These are phyloP conservation scores for Mucor irregularis DNA, from an alignment of 371 early-diverging fungal genomes.

Conservation along the genomic window DNA sequence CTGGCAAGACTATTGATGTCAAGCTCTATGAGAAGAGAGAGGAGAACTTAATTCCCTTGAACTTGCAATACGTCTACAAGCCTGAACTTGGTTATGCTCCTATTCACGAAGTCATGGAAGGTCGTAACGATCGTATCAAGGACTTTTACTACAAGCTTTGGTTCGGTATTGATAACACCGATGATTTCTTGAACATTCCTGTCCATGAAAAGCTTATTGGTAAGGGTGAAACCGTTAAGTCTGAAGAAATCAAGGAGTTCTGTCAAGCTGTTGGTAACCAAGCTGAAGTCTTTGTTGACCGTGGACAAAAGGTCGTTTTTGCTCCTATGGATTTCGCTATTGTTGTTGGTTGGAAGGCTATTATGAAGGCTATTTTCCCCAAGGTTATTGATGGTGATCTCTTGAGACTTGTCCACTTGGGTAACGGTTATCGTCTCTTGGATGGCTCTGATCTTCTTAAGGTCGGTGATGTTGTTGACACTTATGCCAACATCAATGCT, in stretches of 20 bases:
- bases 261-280: constrained; percentile 89
- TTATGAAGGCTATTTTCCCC: constrained; percentile 93
- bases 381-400: constrained; percentile 94
- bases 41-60: constrained; percentile 67
- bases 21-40: constrained; percentile 75
- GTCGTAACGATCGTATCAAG: constrained; percentile 91
- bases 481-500: constrained; percentile 77
- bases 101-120: constrained; percentile 92
- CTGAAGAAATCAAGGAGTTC: constrained; percentile 77
- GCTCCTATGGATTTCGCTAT: constrained; percentile 96
- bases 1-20: constrained; percentile 68
- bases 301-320: constrained; percentile 60
- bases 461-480: constrained; percentile 85
- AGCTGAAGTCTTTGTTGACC: constrained; percentile 84
- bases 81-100: constrained; percentile 82
- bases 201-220: constrained; percentile 67
- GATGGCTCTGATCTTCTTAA: constrained; percentile 77
- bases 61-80: constrained; percentile 78
- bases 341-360: constrained; percentile 92
- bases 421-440: constrained; percentile 91
- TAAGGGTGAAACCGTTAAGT: constrained; percentile 59
- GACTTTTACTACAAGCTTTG: constrained; percentile 90
- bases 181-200: constrained; percentile 55
- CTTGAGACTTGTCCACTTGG: constrained; percentile 89
- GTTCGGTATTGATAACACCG: constrained; percentile 66